These are phyloP conservation scores for Silene uniflora DNA, from an alignment of 148 eudicot species.

Conservation along the genomic window DNA sequence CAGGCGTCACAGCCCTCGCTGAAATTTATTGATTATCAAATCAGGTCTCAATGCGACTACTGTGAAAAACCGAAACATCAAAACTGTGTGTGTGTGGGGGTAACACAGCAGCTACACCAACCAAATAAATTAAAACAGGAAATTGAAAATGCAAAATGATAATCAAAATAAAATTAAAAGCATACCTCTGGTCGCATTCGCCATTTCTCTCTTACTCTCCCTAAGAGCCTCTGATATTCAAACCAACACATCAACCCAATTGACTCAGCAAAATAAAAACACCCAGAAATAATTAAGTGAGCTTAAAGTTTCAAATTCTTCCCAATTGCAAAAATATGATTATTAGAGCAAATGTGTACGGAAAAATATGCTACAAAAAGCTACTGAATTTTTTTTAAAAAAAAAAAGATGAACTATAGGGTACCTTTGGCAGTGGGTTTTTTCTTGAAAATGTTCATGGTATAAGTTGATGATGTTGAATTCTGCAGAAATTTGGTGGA, in stretches of 20 bases:
- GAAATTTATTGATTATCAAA: too few relatives aligned
- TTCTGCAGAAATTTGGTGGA: too few relatives aligned
- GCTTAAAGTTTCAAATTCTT: background rate
- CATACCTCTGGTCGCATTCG: constrained; percentile 91
- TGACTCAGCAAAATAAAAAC: background rate
- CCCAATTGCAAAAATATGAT: background rate
- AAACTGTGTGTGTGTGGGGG: too few relatives aligned
- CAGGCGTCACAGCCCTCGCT: too few relatives aligned
- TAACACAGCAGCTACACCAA: constrained; percentile 1
- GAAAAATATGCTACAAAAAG: too few relatives aligned
- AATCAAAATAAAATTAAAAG: background rate
- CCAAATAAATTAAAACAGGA: background rate
- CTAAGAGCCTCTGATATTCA: constrained; percentile 68
- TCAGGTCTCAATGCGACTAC: too few relatives aligned
- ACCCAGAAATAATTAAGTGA: background rate
- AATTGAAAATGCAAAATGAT: background rate
- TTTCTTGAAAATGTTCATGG: constrained; percentile 68
- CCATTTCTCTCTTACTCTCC: constrained; percentile 88
- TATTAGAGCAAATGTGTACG: too few relatives aligned
- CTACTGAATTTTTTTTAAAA: background rate
- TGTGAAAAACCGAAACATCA: too few relatives aligned
- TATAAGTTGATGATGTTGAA: background rate
- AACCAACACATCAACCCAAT: constrained; percentile 9
- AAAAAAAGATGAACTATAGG: too few relatives aligned
- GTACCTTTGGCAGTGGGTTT: constrained; percentile 95